Evolutionary conservation across 257 asterid species (phyloP).

Genomic region (Ilex asprella): DNA sequence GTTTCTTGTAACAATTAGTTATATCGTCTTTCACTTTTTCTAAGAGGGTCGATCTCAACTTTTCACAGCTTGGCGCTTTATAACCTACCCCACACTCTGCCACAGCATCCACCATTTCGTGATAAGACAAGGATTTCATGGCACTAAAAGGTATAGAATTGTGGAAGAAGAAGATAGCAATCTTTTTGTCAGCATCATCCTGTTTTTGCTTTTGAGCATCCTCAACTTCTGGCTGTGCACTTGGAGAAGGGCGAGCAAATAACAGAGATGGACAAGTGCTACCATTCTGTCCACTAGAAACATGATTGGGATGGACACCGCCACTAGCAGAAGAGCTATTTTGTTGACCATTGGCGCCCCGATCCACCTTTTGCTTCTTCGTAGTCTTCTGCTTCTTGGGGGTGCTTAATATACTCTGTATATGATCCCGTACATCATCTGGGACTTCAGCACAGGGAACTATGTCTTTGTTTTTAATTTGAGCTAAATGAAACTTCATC

Average conservation of each 20-base stretch:
- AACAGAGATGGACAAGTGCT: conserved; percentile 27
- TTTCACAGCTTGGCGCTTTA: conserved; percentile 31
- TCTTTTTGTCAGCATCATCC: conserved; percentile 36
- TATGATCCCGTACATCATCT: conserved; percentile 24
- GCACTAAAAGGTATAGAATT: conserved; percentile 36
- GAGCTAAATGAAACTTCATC: conserved; percentile 47
- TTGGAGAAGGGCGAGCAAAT: conserved; percentile 20
- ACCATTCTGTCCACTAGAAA: conserved; percentile 27
- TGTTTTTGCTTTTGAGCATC: conserved; percentile 26
- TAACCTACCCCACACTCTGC: conserved; percentile 34
- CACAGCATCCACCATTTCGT: conserved; percentile 35
- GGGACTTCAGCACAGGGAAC: conserved; percentile 40
- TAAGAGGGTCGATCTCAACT: conserved; percentile 23
- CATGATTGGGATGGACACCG: conserved; percentile 22
- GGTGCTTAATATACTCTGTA: conserved; percentile 24
- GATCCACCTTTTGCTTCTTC: conserved; percentile 33
- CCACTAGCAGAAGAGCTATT: conserved; percentile 42
- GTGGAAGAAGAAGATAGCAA: conserved; percentile 38
- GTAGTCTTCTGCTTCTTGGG: conserved; percentile 31
- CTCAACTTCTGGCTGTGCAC: conserved; percentile 16
- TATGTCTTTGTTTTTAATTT: conserved; percentile 39
- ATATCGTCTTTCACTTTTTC: conserved; percentile 27
- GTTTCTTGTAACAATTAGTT: conserved; percentile 10
- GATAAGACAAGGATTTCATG: conserved; percentile 26
- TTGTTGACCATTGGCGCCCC: conserved; percentile 22